Evolutionary conservation across 768 basidiomycete species (phyloP).

Genomic region (Kwoniella newhampshirensis): DNA sequence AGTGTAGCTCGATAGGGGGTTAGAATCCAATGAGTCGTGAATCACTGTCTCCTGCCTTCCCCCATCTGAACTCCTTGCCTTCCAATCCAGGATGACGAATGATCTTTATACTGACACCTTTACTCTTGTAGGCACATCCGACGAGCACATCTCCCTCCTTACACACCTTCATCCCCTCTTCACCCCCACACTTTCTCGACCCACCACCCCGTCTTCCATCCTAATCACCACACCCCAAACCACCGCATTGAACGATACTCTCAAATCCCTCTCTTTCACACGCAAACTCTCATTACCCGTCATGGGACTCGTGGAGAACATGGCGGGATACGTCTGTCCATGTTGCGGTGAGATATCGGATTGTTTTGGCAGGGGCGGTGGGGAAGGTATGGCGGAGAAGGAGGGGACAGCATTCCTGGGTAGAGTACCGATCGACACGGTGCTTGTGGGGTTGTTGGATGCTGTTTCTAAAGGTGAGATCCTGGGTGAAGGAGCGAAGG

Average conservation of each 20-base stretch:
- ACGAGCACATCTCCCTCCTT: slow-evolving; percentile 93
- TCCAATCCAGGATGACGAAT: no score
- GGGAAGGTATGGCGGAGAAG: slow-evolving; percentile 76
- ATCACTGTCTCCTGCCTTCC: no score
- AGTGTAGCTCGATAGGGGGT: not conserved
- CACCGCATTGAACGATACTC: slow-evolving; percentile 88
- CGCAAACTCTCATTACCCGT: slow-evolving; percentile 81
- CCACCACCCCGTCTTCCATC: slow-evolving; percentile 68
- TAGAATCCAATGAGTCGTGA: not conserved
- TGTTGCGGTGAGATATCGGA: slow-evolving; percentile 95
- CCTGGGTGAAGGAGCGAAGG: slow-evolving; percentile 16
- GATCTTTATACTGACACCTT: no score
- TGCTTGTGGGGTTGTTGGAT: slow-evolving; percentile 81
- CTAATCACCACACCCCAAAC: slow-evolving; percentile 98
- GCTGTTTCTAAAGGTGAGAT: slow-evolving; percentile 56
- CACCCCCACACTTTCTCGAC: slow-evolving; percentile 54
- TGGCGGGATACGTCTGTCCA: slow-evolving; percentile 97
- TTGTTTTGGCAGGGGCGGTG: slow-evolving; percentile 91
- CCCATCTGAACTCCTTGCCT: no score
- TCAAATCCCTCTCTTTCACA: slow-evolving; percentile 95
- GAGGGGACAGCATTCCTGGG: slow-evolving; percentile 79
- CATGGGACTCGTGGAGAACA: slow-evolving; percentile 92
- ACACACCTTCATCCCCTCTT: slow-evolving; percentile 83
- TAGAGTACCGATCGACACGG: slow-evolving; percentile 86
- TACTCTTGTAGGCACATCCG: slow-evolving; percentile 99